Evolutionary conservation across 352 stramenopile species (phyloP), one percentile per base, ranked within the genome.

Genomic region (Globisporangium ultimum): DNA sequence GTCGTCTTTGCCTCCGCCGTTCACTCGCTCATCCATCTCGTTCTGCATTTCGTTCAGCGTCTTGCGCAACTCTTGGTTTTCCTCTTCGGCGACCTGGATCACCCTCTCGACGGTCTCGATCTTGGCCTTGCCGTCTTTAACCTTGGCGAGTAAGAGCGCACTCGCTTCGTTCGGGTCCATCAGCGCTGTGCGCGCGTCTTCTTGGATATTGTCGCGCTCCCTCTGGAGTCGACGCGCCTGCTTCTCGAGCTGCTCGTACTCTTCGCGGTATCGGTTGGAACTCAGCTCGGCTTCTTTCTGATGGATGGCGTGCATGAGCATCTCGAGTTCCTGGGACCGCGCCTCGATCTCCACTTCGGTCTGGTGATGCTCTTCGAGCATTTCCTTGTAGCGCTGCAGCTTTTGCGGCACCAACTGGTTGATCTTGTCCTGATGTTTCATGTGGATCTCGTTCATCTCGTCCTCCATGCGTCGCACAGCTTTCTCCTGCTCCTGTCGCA

Each of bases 161-260:
- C 86, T 84, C 13, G 88, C 88, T 55, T 95, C 86, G 53, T 89
- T 90, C 10, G 89, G 90, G 48, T 96, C 86, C 87, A 97, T 93
- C n/a, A 88, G 76, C 20, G 86, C 83, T 21, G 89, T 93, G 53
- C 80, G 78, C 2, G 92, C 76, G 53, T 97, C 89, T 24, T 93
- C 83, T 41, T 90, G 73, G 0, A 91, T 71, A n/a, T 64, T 68
- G n/a, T 90, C 78, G 15, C 75, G 74, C 48, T 97, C 87, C 28
- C 88, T 90, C 46, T 90, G 78, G 8, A 96, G 68, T 12, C 74
- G 64, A 9, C 71, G 79, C 11, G 81, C 80, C 24, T 88, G 78
- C 40, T 78, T 76, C 60, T 89, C 81, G 2, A 96, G 73, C 32
- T 74, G 61, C 46, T 92, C 78, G 53, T 88, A 92, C 64, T 93